Evolutionary conservation across 2,329 filamentous ascomycete genomes (phyloP), one percentile per base, ranked within the genome.

Genomic region (Byssoonygena ceratinophila): DNA sequence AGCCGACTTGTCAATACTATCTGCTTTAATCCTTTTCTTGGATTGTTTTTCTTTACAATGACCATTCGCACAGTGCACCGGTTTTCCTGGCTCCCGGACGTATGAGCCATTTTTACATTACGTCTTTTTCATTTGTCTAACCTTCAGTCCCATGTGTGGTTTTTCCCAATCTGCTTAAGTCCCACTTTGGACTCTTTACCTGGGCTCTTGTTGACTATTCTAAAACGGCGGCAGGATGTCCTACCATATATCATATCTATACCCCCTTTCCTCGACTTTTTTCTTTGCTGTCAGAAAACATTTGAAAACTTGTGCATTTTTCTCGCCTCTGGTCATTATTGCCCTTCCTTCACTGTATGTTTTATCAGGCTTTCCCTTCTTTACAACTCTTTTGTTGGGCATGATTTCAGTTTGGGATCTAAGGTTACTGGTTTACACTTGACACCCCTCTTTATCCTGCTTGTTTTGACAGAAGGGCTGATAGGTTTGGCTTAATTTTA

Each of bases 261-360:
- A 46, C 44, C 44, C 44, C 29, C 16, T 22, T 46, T 29, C 16
- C 16, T 45, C 32, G 8, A n/a, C n/a, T n/a, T n/a, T 14, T 20
- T 27, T 48, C 46, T 27, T 39, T 25, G 34, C 12, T 27, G 6
- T 16, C 9, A 2, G 5, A 37, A 37, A 18, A 37, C 14, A 3
- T 5, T 9, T 37, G 18, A 36, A 11, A 9, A 4, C 16, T 22
- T 23, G 18, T 18, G n/a, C 37, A 8, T 23, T 23, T 22, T 7
- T 37, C 14, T 20, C 20, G 11, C 18, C 22, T 23, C 37, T 8
- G 12, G 37, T 12, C 16, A 16, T 12, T 9, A 3, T 46, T 36
- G n/a, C 18, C 8, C 16, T 22, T 36, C n/a, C n/a, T 49, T 49
- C 36, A 40, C 20, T 49, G 46, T 49, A 49, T 18, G 34, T 40